A percentile compares a stretch with the other conserved stretches of the same genome.
Conservation (phyloP, 2,329 filamentous ascomycete species). For the Microascus cirrosus region DNA sequence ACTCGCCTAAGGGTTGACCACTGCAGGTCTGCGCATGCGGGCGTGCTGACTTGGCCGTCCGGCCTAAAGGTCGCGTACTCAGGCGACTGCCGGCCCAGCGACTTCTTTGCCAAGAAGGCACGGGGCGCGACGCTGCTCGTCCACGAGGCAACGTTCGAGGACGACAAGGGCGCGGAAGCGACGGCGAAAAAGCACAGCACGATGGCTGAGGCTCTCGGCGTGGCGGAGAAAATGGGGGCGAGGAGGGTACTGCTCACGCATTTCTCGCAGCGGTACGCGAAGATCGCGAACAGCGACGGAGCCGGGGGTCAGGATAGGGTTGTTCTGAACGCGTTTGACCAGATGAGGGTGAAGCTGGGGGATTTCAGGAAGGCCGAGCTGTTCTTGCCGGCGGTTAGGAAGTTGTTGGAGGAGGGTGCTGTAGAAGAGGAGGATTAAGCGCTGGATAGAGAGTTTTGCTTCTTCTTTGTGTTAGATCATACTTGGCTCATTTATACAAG, state of each 20-base stretch:
- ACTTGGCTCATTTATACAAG: too few species aligned
- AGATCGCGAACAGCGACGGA: slow-evolving; percentile 39
- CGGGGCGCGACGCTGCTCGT: slow-evolving; percentile 70
- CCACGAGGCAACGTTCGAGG: slow-evolving; percentile 93
- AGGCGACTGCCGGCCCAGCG: slow-evolving; percentile 79
- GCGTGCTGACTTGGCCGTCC: slow-evolving; percentile 65
- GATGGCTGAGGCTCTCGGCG: slow-evolving; percentile 68
- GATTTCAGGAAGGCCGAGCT: slow-evolving; percentile 58
- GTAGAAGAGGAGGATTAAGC: background rate
- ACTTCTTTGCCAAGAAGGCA: slow-evolving; percentile 59
- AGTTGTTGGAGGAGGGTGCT: slow-evolving; percentile 29
- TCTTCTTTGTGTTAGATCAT: too few species aligned
- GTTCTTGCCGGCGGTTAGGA: slow-evolving; percentile 45
- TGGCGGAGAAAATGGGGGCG: slow-evolving; percentile 71
- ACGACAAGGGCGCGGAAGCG: slow-evolving; percentile 70
- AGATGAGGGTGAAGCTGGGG: slow-evolving; percentile 62
- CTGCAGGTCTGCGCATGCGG: slow-evolving; percentile 68
- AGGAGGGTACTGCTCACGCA: slow-evolving; percentile 78
- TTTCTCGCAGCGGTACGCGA: slow-evolving; percentile 89
- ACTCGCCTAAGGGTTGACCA: slow-evolving; percentile 61
- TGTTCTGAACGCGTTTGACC: slow-evolving; percentile 66
- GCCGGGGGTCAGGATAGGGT: slow-evolving; percentile 32
- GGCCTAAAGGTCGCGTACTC: slow-evolving; percentile 86
- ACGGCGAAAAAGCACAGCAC: slow-evolving; percentile 84
- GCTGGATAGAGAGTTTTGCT: too few species aligned